Percentiles rank a stretch among this genome's conserved stretches.
Conservation (phyloP, 345 rosid genomes). For the Cardiospermum halicacabum region DNA sequence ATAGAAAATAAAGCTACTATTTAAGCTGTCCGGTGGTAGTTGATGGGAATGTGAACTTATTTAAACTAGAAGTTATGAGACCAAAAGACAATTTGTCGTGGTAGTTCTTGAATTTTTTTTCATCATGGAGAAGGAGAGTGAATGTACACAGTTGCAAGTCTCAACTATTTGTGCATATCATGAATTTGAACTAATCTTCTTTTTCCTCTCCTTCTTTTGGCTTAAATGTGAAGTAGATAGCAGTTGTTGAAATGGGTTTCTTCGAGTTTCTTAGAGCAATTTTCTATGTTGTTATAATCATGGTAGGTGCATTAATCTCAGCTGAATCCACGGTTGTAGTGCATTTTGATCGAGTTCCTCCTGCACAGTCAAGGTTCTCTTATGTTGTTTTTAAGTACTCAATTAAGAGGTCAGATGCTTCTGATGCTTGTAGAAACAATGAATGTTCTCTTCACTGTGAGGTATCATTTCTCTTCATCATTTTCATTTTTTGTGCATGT, state of each 20-base stretch:
- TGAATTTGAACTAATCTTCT: neutral
- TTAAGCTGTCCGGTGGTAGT: constrained; percentile 20
- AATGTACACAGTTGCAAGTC: constrained; percentile 1
- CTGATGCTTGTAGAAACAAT: constrained; percentile 31
- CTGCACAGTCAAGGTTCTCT: constrained; percentile 31
- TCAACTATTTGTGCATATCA: constrained; percentile 6
- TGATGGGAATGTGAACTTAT: constrained; percentile 29
- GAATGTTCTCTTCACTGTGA: constrained; percentile 32
- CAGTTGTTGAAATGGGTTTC: constrained; percentile 25
- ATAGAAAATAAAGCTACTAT: constrained; percentile 2
- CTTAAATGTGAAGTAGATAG: constrained; percentile 25
- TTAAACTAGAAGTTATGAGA: constrained; percentile 39
- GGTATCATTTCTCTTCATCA: constrained; percentile 23
- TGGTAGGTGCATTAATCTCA: constrained; percentile 23
- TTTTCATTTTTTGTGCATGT: neutral
- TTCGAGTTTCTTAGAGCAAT: constrained; percentile 17
- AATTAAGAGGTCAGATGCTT: constrained; percentile 24
- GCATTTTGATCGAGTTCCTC: constrained; percentile 34
- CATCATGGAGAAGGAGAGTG: neutral
- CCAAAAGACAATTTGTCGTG: constrained; percentile 38
- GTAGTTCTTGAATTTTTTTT: constrained; percentile 23
- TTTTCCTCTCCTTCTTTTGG: constrained; percentile 6
- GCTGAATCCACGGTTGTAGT: constrained; percentile 27
- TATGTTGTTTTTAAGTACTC: constrained; percentile 39
- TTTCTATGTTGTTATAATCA: constrained; percentile 18